Evolutionary conservation across 306 rosid species (phyloP), one percentile per base, ranked within the genome.

Genomic region (Aeschynomene evenia): DNA sequence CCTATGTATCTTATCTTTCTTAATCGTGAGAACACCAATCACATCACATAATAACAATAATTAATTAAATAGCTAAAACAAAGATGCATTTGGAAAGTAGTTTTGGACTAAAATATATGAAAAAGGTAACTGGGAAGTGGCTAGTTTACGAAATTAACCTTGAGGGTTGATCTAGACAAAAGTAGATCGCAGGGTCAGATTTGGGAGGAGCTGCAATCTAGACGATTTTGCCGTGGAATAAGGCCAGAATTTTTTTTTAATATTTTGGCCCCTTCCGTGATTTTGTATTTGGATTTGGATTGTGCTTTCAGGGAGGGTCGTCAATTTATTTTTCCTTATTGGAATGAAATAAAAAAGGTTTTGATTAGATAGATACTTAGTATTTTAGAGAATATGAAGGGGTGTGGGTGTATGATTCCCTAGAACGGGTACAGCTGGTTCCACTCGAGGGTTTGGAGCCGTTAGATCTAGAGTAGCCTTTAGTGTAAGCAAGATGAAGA

Each of bases 81-180:
- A 0, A 74, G 39, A 77, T 49, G 43, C 42, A 65, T 29, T 50
- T 21, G 4, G 64, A 24, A 16, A 46, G 42, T 39, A 36, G 12
- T 52, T 70, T 70, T 23, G 16, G 36, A 64, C 21, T 70, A 51
- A 29, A 52, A 13, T 46, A 31, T 40, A 21, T 45, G 23, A 64
- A 57, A 77, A 81, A 78, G 15, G 15, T 68, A 49, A 50, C 37
- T 29, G 63, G 59, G 36, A 13, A 48, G 85, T 65, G 26, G 26
- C 29, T 43, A 77, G 83, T 79, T 87, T 80, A 85, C 96, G 55
- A 53, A 73, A 80, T 84, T 89, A 86, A 75, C 96, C 98, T 88
- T 66, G 29, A 53, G 58, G 21, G 49, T 55, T 77, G 84, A 70
- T 80, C 82, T 80, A 50, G 19, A 6, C 21, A n/a, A n/a, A n/a